Base-by-base conservation (phyloP, 192 early-diverging fungal genomes). In the Coemansia sp. region DNA sequence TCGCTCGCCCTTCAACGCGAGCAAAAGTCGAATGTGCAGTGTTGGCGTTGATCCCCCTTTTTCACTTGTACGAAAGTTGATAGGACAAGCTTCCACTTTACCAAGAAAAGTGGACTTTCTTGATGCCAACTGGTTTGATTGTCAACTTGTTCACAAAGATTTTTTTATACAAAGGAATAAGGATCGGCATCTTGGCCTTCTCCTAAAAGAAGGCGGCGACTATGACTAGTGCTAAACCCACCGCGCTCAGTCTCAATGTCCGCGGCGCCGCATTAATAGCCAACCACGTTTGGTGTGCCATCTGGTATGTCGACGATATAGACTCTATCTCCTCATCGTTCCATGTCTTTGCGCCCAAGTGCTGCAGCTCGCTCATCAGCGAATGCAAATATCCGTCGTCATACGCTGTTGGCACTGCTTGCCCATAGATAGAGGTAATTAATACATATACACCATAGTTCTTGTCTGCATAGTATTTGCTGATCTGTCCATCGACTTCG, bases 361-460 rank as follows among this genome's bases (percentile, higher is more conserved):
- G 67, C 34, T 65, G 57, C 17, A 75, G 31, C 59, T 69, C 65
- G 6, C 27, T 31, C 58, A 75, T 58, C 45, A 75, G 67, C 45
- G 67, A 69, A 14, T 58, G 51, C 45, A 75, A 4, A 39, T 75
- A 75, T 14, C 34, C 25, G 27, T 59, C 42, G 38, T 75, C 64
- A 32, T 48, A 75, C 31, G 68, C 9, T 5, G 53, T 48, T 2
- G 73, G 73, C 17, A 66, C 61, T 2, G 36, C 48, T 5, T 45
- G 23, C 0, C 64, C 64, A 21, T 70, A 70, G 25, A 70, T 63
- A 8, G 68, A 70, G 0, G 64, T 70, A 60, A 70, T 70, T 10
- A 70, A 23, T 0, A 66, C 60, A 36, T 70, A 76, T 2, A 50
- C 68, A 50, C 68, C 68, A 17, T 70, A 66, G 60, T 76, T 65